These are phyloP conservation scores for Chrysanthemum seticuspe DNA, from an alignment of 129 eudicot genomes.

Conservation along the genomic window DNA sequence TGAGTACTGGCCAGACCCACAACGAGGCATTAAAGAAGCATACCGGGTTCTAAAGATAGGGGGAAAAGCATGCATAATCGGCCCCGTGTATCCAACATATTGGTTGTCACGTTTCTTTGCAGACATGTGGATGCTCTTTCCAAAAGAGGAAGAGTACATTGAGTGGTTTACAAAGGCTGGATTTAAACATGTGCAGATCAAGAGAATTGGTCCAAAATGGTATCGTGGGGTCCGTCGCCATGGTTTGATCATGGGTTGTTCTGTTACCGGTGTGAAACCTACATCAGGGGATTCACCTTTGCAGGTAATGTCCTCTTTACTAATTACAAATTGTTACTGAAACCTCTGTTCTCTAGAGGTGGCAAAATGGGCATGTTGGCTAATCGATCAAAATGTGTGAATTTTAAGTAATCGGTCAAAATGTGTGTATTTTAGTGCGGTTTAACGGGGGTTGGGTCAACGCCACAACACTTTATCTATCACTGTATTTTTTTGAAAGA, in stretches of 20 bases:
- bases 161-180: constrained; percentile 94
- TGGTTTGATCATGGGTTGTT: constrained; percentile 52
- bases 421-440: not conserved
- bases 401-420: not conserved
- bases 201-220: constrained; percentile 92
- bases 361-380: not conserved
- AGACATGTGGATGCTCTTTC: constrained; percentile 96
- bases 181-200: constrained; percentile 72
- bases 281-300: constrained; percentile 89
- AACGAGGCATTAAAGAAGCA: constrained; percentile 50
- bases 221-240: constrained; percentile 74
- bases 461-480: too few relatives aligned
- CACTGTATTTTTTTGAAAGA: too few relatives aligned
- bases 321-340: not conserved
- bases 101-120: constrained; percentile 64
- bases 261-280: constrained; percentile 58
- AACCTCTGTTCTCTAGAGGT: not conserved
- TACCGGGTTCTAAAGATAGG: constrained; percentile 43
- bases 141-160: constrained; percentile 86
- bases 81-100: constrained; percentile 49
- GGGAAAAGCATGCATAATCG: constrained; percentile 45
- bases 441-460: too few relatives aligned
- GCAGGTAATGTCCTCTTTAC: constrained; percentile 49
- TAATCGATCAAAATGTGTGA: not conserved
- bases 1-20: constrained; percentile 61